A percentile compares a stretch with the other conserved stretches of the same genome.
Evolutionary conservation across 176 grass and related monocot species (phyloP).

Genomic region (Phoenix roebelenii): DNA sequence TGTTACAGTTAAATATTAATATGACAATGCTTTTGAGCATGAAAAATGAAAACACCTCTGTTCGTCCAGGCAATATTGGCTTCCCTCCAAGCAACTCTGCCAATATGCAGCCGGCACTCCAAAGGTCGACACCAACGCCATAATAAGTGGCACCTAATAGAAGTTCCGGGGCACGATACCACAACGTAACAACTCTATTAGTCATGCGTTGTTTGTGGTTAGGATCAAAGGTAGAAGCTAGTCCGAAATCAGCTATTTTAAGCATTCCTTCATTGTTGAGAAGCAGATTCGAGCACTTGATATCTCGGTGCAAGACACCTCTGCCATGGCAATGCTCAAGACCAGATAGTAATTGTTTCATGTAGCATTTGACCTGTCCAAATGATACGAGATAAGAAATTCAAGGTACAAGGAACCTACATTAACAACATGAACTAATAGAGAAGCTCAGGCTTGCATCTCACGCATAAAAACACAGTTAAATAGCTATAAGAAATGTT

Average conservation of each 20-base stretch:
- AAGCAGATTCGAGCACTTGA: conserved; percentile 46
- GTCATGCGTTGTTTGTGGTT: conserved; percentile 31
- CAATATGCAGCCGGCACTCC: conserved; percentile 51
- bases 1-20: neutral
- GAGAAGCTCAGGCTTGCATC: neutral
- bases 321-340: conserved; percentile 35
- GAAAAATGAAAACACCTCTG: conserved; percentile 28
- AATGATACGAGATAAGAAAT: neutral
- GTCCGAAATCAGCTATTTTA: conserved; percentile 47
- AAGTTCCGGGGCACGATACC: conserved; percentile 47
- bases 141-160: conserved; percentile 35
- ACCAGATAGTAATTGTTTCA: conserved; percentile 42
- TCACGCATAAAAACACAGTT: neutral
- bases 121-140: conserved; percentile 34
- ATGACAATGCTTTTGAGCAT: neutral
- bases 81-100: conserved; percentile 34
- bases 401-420: no score
- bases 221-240: conserved; percentile 36
- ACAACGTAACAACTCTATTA: conserved; percentile 39
- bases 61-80: conserved; percentile 37
- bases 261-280: conserved; percentile 42
- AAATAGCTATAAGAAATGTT: no score
- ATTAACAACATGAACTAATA: neutral
- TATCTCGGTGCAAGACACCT: conserved; percentile 43
- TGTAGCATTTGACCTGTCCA: conserved; percentile 50